phyloP scores from a whole-genome alignment of 164 flowering plant species.

The Dillenia suffruticosa region DNA sequence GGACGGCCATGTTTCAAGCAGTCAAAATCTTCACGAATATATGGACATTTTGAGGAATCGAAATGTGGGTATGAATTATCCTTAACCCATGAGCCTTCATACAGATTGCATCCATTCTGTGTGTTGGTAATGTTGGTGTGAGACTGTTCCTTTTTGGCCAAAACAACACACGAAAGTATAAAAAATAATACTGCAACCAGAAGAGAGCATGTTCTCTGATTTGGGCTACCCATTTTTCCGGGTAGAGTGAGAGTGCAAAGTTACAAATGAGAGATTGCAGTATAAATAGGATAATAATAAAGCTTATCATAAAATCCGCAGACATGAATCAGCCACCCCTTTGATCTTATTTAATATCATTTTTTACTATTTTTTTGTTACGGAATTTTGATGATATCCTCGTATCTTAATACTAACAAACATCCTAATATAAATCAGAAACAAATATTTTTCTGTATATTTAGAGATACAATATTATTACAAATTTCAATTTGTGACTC shows the following conservation, averaged over 20 bases:
- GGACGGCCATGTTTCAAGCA: constrained; percentile 26
- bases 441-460: no score
- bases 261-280: no score
- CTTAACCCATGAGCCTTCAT: constrained; percentile 23
- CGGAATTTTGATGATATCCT: no score
- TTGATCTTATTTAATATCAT: no score
- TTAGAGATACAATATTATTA: no score
- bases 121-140: background rate
- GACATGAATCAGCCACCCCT: no score
- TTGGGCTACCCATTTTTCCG: constrained; percentile 3
- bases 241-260: background rate
- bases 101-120: constrained; percentile 9
- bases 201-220: background rate
- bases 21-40: constrained; percentile 15
- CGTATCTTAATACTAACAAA: no score
- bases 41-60: constrained; percentile 18
- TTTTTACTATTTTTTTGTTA: no score
- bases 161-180: constrained; percentile 1
- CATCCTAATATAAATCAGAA: no score
- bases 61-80: constrained; percentile 20
- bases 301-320: no score
- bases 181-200: background rate
- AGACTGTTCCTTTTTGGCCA: background rate
- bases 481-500: no score
- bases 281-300: no score